phyloP scores from a whole-genome alignment of 2,329 filamentous ascomycete species.

The Epichloe aotearoae region DNA sequence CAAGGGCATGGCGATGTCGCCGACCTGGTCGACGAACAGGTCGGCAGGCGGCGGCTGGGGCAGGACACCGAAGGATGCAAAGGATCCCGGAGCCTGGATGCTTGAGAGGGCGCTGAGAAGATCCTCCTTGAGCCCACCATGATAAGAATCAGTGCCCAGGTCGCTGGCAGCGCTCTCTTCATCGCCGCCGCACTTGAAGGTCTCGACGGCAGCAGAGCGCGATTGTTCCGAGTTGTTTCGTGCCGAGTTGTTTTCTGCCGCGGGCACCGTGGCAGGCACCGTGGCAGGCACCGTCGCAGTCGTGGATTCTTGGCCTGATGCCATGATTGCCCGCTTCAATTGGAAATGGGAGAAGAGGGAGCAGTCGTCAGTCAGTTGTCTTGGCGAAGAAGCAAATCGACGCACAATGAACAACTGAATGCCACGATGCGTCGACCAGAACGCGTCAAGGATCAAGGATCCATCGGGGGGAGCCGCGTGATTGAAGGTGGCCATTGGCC shows the following conservation, averaged over 20 bases:
- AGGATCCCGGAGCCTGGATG: constrained; percentile 9
- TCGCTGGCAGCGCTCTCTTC: too few relatives aligned
- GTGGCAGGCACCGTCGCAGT: not conserved
- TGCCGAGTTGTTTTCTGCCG: not conserved
- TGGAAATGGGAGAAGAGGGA: too few relatives aligned
- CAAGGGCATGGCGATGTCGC: constrained; percentile 14
- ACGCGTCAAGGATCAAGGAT: too few relatives aligned
- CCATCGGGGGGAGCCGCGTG: too few relatives aligned
- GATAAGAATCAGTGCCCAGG: not conserved
- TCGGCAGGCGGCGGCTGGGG: constrained; percentile 3
- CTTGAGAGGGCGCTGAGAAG: constrained; percentile 2
- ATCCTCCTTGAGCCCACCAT: constrained; percentile 3
- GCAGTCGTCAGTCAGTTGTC: too few relatives aligned
- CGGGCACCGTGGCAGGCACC: not conserved
- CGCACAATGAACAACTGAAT: too few relatives aligned
- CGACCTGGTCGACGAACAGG: constrained; percentile 9
- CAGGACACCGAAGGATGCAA: constrained; percentile 6
- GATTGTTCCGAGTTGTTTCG: not conserved
- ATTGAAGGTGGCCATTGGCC: too few relatives aligned
- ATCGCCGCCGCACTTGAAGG: not conserved
- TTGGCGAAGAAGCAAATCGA: too few relatives aligned
- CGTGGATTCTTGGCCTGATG: not conserved
- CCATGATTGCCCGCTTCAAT: not conserved
- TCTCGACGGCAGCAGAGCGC: not conserved
- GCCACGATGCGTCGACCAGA: too few relatives aligned